These are phyloP conservation scores for Sarocladium kiliense DNA, from an alignment of 2,329 filamentous ascomycete species.

Conservation along the genomic window DNA sequence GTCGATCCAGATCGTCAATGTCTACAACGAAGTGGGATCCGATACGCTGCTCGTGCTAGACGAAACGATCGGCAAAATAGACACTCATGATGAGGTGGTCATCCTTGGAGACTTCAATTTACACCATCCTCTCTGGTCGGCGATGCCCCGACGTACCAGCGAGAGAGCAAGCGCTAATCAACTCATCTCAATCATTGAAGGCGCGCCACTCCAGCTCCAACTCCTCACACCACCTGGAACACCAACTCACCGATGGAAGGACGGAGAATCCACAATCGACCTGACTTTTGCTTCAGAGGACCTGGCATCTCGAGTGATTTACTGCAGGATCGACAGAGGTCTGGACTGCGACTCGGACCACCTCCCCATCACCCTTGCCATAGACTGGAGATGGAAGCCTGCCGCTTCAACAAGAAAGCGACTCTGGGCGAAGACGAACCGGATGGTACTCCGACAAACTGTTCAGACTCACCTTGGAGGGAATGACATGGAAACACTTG, in stretches of 20 bases:
- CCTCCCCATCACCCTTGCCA: no score
- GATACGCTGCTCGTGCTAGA: no score
- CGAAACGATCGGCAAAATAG: no score
- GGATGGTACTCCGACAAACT: background rate
- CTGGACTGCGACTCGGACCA: no score
- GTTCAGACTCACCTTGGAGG: background rate
- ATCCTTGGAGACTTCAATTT: background rate
- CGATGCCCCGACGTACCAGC: background rate
- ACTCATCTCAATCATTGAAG: background rate
- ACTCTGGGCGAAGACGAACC: background rate
- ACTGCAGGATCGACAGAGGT: background rate
- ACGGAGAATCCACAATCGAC: no score
- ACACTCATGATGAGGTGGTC: background rate
- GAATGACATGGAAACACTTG: background rate
- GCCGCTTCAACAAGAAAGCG: background rate
- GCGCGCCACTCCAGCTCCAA: background rate
- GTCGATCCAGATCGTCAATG: background rate
- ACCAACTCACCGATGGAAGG: background rate
- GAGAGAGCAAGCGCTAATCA: background rate
- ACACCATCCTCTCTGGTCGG: background rate
- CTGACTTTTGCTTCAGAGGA: background rate
- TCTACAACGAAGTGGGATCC: background rate
- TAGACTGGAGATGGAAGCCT: no score
- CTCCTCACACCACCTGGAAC: background rate
- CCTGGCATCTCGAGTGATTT: background rate